phyloP scores from a whole-genome alignment of 306 rosid species.

The Castanea sativa region DNA sequence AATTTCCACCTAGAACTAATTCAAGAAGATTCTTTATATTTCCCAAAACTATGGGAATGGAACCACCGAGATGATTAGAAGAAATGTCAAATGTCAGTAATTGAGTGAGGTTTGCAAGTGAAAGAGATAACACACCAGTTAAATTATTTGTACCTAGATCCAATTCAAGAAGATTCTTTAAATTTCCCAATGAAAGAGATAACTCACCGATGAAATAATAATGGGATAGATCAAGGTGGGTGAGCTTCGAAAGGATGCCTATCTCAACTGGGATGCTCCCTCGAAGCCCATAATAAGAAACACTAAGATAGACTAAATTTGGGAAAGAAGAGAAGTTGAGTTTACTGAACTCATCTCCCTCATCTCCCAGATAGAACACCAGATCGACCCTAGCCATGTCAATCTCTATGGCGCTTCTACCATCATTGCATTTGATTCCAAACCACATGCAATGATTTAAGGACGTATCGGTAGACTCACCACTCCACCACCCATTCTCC shows the following conservation, averaged over 20 bases:
- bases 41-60: too few species aligned
- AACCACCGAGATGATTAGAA: too few species aligned
- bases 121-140: too few species aligned
- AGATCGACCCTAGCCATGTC: neutral
- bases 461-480: neutral
- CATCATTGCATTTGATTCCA: neutral
- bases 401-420: neutral
- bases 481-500: neutral
- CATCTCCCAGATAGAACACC: neutral
- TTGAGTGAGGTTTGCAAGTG: neutral
- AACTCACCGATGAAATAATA: neutral
- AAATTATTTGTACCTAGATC: too few species aligned
- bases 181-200: neutral
- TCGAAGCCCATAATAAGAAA: neutral
- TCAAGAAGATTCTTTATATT: too few species aligned
- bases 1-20: too few species aligned
- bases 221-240: slow-evolving; percentile 4
- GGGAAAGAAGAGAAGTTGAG: neutral
- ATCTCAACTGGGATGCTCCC: slow-evolving; percentile 1
- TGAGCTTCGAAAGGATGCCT: neutral
- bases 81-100: neutral
- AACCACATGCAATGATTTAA: neutral
- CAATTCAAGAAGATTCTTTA: too few species aligned
- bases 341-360: neutral
- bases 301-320: neutral